phyloP scores from a whole-genome alignment of 2,329 filamentous ascomycete genomes.

The Epichloe uncinata region DNA sequence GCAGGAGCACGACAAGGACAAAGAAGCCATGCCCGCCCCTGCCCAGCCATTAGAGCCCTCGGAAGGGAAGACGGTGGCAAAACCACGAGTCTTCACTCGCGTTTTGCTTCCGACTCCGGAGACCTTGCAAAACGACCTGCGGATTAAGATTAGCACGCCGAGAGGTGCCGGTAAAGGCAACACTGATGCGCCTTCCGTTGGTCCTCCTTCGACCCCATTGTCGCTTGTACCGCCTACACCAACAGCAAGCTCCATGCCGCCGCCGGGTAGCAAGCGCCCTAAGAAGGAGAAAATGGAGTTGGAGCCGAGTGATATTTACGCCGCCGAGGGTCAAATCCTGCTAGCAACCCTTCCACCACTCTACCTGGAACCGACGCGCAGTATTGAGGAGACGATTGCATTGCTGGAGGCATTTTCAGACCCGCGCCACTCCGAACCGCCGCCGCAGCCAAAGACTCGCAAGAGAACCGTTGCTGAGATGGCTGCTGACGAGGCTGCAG shows the following conservation, averaged over 20 bases:
- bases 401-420: constrained; percentile 61
- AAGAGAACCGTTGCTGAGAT: constrained; percentile 93
- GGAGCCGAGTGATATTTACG: constrained; percentile 57
- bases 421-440: constrained; percentile 61
- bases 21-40: constrained; percentile 44
- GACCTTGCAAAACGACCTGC: constrained; percentile 61
- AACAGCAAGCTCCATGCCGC: constrained; percentile 43
- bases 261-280: constrained; percentile 53
- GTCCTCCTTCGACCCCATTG: constrained; percentile 55
- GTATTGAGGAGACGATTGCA: constrained; percentile 52
- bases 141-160: constrained; percentile 63
- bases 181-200: constrained; percentile 26
- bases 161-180: constrained; percentile 26
- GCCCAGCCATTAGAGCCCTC: constrained; percentile 32
- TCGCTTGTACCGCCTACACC: constrained; percentile 47
- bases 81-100: constrained; percentile 58
- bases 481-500: constrained; percentile 84
- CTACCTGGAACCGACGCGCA: constrained; percentile 63
- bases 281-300: constrained; percentile 65
- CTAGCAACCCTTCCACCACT: constrained; percentile 62
- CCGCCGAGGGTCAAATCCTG: constrained; percentile 64
- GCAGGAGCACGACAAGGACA: constrained; percentile 30
- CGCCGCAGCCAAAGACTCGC: constrained; percentile 74
- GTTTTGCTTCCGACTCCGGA: constrained; percentile 77
- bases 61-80: constrained; percentile 22